Evolutionary conservation across 169 alveolate species (phyloP).

Genomic region (Condylostoma magnum): DNA sequence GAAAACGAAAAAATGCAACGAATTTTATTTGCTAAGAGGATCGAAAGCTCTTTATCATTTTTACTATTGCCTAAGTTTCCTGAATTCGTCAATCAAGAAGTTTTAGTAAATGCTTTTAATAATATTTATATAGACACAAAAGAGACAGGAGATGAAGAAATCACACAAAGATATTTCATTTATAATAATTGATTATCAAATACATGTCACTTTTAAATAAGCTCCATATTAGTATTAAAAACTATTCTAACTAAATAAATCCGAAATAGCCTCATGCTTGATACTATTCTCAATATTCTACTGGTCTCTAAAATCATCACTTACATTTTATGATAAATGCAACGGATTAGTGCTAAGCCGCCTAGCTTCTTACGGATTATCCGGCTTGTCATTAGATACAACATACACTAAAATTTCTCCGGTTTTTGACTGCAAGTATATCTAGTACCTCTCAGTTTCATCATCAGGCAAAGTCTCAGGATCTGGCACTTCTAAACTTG

Average conservation of each 20-base stretch:
- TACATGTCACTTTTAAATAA: too few relatives aligned
- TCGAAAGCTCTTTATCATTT: slow-evolving; percentile 6
- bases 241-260: too few relatives aligned
- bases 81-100: slow-evolving; percentile 7
- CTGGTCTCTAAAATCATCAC: background rate
- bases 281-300: background rate
- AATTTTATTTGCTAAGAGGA: slow-evolving; percentile 9
- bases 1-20: background rate
- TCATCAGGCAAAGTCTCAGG: slow-evolving; percentile 15
- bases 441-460: slow-evolving; percentile 26
- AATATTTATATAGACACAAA: slow-evolving; percentile 27
- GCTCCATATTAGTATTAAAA: too few relatives aligned
- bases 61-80: slow-evolving; percentile 14
- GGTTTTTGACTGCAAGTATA: slow-evolving; percentile 5
- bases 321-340: background rate
- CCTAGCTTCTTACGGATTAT: background rate
- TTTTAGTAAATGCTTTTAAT: slow-evolving; percentile 21
- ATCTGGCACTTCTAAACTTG: slow-evolving; percentile 43
- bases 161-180: background rate
- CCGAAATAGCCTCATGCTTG: slow-evolving; percentile 12
- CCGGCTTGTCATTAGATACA: slow-evolving; percentile 13
- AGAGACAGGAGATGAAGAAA: slow-evolving; percentile 5
- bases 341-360: slow-evolving; percentile 15
- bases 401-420: slow-evolving; percentile 31
- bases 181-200: too few relatives aligned